phyloP scores from a whole-genome alignment of 75 land plant genomes.

The Sequoia sempervirens region DNA sequence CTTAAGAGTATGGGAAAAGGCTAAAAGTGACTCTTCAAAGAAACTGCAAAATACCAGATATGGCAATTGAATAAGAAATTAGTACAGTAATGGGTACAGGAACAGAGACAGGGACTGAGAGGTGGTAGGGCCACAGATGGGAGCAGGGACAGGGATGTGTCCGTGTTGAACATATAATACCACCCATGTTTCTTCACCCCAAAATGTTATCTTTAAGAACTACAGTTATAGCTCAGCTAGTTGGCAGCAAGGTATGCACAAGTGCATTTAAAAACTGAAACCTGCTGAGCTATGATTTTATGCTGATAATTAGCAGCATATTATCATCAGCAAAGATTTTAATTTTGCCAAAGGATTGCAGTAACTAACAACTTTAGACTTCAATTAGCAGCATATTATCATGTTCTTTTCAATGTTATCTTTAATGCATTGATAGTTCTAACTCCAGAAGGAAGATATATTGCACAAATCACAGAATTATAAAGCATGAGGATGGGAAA shows the following conservation, averaged over 20 bases:
- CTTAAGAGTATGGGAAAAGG: not conserved
- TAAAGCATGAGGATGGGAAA: not conserved
- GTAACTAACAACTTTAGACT: not conserved
- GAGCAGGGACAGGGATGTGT: too few relatives aligned
- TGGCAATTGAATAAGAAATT: too few relatives aligned
- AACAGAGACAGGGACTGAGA: too few relatives aligned
- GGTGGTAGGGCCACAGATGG: too few relatives aligned
- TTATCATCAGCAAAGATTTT: not conserved
- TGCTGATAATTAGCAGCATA: not conserved
- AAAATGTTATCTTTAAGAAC: not conserved
- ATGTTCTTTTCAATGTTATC: not conserved
- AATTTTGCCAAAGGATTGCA: not conserved
- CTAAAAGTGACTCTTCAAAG: not conserved
- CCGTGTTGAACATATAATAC: not conserved
- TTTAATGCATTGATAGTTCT: not conserved
- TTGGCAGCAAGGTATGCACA: not conserved
- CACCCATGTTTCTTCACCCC: not conserved
- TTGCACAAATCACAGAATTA: not conserved
- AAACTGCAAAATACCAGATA: too few relatives aligned
- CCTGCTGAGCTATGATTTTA: not conserved
- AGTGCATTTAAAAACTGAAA: not conserved
- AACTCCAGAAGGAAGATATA: not conserved
- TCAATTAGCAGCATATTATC: not conserved
- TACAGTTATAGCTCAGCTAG: not conserved
- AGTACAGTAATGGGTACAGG: too few relatives aligned